Evolutionary conservation across 1,139 yeast species (phyloP).

Genomic region (Yamadazyma triangularis): DNA sequence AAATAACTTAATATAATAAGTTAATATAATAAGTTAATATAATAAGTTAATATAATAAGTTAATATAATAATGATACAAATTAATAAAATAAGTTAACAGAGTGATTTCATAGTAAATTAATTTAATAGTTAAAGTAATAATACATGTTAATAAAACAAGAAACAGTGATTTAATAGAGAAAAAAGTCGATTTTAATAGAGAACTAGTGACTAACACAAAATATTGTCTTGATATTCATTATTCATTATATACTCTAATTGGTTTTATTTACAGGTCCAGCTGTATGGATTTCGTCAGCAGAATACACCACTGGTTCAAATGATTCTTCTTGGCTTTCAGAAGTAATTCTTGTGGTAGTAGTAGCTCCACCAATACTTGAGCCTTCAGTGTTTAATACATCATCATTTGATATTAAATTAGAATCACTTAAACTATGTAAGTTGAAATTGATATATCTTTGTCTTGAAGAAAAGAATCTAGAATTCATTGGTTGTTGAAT

Average conservation of each 20-base stretch:
- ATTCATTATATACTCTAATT: slow-evolving; percentile 2
- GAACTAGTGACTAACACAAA: too few relatives aligned
- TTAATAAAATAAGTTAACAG: too few relatives aligned
- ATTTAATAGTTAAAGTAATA: too few relatives aligned
- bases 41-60: too few relatives aligned
- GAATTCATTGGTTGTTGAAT: slow-evolving; percentile 11
- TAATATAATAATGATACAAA: too few relatives aligned
- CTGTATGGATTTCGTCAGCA: slow-evolving; percentile 41
- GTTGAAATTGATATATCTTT: slow-evolving; percentile 35
- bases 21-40: too few relatives aligned
- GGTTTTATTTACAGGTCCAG: slow-evolving; percentile 43
- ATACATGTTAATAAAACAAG: too few relatives aligned
- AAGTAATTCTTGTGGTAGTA: slow-evolving; percentile 9
- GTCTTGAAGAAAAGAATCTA: slow-evolving; percentile 33
- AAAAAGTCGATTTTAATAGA: too few relatives aligned
- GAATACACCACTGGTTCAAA: slow-evolving; percentile 42
- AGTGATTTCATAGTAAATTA: too few relatives aligned
- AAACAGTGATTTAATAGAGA: too few relatives aligned
- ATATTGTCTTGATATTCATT: too few relatives aligned
- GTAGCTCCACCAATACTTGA: neutral
- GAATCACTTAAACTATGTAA: slow-evolving; percentile 25
- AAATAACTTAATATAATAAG: too few relatives aligned
- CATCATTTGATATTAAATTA: slow-evolving; percentile 35
- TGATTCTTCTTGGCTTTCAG: slow-evolving; percentile 23
- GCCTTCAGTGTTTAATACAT: slow-evolving; percentile 15